These are phyloP conservation scores for Ceratobasidium sp. DNA, from an alignment of 1,284 basidiomycete species.

Conservation along the genomic window DNA sequence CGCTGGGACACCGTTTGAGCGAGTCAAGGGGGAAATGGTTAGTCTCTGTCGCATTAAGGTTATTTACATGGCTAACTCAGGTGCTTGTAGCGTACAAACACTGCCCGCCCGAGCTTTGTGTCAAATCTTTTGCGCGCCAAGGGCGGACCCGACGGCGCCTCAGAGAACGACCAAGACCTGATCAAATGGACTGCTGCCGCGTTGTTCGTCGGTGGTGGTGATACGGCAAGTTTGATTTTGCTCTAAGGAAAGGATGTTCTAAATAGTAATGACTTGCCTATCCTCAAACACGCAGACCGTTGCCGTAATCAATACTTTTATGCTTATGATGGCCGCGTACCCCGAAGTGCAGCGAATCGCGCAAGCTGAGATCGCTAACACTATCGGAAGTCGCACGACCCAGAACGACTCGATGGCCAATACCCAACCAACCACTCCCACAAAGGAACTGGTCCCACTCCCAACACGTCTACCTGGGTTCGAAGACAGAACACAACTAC, in stretches of 20 bases:
- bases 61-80: neutral
- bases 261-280: neutral
- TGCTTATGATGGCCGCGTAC: constrained; percentile 59
- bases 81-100: constrained; percentile 22
- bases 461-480: constrained; percentile 58
- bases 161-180: constrained; percentile 25
- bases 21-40: constrained; percentile 42
- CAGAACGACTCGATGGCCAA: neutral
- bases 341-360: constrained; percentile 59
- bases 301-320: constrained; percentile 56
- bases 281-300: constrained; percentile 52
- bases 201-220: constrained; percentile 39
- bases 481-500: constrained; percentile 58
- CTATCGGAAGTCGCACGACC: constrained; percentile 51
- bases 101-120: constrained; percentile 39
- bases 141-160: constrained; percentile 16
- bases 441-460: too few relatives aligned
- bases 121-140: constrained; percentile 29
- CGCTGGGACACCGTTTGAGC: constrained; percentile 29
- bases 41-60: neutral
- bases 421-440: neutral
- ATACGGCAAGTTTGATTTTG: constrained; percentile 42
- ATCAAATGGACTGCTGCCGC: constrained; percentile 43
- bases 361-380: constrained; percentile 60
- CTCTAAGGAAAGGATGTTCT: neutral